A percentile compares a stretch with the other conserved stretches of the same genome.
Conservation (phyloP, 495 filamentous ascomycete species). For the Ascodesmis nigricans region DNA sequence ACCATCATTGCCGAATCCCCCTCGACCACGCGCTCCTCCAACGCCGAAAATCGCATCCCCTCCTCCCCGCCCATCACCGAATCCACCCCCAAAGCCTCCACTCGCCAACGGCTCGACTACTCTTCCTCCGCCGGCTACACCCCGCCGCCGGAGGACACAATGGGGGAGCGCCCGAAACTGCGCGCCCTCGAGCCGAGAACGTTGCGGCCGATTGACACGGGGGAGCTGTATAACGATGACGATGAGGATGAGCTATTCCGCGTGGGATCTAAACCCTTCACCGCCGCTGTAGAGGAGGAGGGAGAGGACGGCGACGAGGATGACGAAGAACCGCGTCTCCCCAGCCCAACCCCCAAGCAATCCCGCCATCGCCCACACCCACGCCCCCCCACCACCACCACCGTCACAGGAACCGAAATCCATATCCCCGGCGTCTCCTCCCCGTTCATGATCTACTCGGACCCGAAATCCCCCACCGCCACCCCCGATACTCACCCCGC, state of each 20-base stretch:
- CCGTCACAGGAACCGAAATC: constrained; percentile 1
- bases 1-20: neutral
- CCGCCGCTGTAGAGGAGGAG: neutral
- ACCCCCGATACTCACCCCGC: neutral
- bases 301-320: constrained; percentile 4
- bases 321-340: neutral
- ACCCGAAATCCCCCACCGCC: constrained; percentile 10
- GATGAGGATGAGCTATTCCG: constrained; percentile 6
- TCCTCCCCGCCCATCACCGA: constrained; percentile 14
- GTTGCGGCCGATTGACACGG: constrained; percentile 10
- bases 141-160: constrained; percentile 8
- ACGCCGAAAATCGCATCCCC: constrained; percentile 17
- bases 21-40: constrained; percentile 10
- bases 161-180: constrained; percentile 11
- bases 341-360: constrained; percentile 14
- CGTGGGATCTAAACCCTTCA: no score
- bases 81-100: constrained; percentile 4
- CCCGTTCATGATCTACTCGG: constrained; percentile 13
- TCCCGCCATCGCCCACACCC: neutral
- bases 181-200: constrained; percentile 15
- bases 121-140: constrained; percentile 15
- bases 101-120: constrained; percentile 8
- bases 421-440: constrained; percentile 6
- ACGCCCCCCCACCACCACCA: neutral
- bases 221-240: neutral